phyloP scores from a whole-genome alignment of 208 protist species.

The Trypanosoma avium region DNA sequence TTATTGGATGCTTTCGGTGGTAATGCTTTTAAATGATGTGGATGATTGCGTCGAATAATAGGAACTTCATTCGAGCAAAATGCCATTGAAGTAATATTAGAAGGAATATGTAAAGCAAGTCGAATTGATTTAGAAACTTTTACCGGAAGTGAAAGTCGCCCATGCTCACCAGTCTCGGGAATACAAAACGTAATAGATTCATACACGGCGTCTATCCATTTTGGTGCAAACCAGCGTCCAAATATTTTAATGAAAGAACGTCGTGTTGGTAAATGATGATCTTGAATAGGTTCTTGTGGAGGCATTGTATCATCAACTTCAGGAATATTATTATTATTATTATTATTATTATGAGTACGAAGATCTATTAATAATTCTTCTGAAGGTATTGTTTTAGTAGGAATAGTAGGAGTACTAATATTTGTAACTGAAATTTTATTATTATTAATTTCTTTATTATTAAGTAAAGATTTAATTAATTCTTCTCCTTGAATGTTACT shows the following conservation, averaged over 20 bases:
- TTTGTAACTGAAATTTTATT: too few relatives aligned
- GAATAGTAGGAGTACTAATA: too few relatives aligned
- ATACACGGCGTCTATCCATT: slow-evolving; percentile 51
- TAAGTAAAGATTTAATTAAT: too few relatives aligned
- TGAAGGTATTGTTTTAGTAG: too few relatives aligned
- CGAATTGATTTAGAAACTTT: slow-evolving; percentile 20
- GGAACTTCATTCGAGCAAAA: slow-evolving; percentile 70
- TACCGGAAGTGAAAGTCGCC: slow-evolving; percentile 47
- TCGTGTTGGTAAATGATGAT: not conserved
- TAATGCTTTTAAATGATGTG: not conserved
- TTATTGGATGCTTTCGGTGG: not conserved
- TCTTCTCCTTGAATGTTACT: too few relatives aligned
- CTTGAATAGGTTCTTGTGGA: not conserved
- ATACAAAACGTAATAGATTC: slow-evolving; percentile 71
- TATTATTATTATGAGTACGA: not conserved
- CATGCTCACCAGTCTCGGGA: slow-evolving; percentile 58
- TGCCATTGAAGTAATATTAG: slow-evolving; percentile 35
- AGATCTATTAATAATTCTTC: too few relatives aligned
- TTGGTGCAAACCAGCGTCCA: slow-evolving; percentile 39
- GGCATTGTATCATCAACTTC: not conserved
- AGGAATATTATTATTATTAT: not conserved
- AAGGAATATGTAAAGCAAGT: slow-evolving; percentile 32
- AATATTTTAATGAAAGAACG: slow-evolving; percentile 25
- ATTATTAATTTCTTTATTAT: too few relatives aligned
- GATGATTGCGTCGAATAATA: slow-evolving; percentile 64